Conservation (phyloP, 2,329 filamentous ascomycete genomes). For the Aspergillus carbonarius region DNA sequence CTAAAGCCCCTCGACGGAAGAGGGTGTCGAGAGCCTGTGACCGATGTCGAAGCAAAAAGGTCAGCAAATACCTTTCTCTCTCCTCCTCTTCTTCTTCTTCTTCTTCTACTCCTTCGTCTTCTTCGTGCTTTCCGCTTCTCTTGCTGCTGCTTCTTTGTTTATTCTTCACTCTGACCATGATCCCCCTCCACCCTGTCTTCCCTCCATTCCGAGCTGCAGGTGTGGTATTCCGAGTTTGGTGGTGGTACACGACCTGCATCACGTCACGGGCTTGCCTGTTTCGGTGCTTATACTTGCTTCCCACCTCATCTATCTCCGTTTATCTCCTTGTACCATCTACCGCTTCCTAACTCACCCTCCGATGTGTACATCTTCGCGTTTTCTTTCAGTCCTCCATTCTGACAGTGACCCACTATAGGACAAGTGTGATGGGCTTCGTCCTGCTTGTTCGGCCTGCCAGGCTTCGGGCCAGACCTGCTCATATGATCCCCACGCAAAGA, state of each 20-base stretch:
- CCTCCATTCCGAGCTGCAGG: neutral
- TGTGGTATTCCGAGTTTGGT: neutral
- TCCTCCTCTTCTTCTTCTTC: neutral
- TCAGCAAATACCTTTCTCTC: conserved; percentile 15
- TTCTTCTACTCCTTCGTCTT: neutral
- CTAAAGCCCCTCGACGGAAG: conserved; percentile 42
- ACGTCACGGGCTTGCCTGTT: neutral
- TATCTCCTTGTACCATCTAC: neutral
- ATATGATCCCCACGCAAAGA: conserved; percentile 47
- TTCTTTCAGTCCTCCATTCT: neutral
- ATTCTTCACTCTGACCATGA: no score
- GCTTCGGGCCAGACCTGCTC: conserved; percentile 42
- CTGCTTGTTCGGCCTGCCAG: conserved; percentile 44
- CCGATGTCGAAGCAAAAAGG: conserved; percentile 47
- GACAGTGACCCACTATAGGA: conserved; percentile 24
- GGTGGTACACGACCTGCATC: neutral
- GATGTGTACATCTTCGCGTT: neutral
- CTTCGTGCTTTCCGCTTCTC: neutral
- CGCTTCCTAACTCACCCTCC: neutral
- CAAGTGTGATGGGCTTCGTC: conserved; percentile 47
- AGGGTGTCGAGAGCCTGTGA: conserved; percentile 49
- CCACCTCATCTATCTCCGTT: neutral
- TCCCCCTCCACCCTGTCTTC: neutral
- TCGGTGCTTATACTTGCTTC: neutral
- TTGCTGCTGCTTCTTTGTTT: no score